A percentile compares a stretch with the other conserved stretches of the same genome.
These are phyloP conservation scores for Psilocybe tampanensis DNA, from an alignment of 768 basidiomycete genomes.

Conservation along the genomic window DNA sequence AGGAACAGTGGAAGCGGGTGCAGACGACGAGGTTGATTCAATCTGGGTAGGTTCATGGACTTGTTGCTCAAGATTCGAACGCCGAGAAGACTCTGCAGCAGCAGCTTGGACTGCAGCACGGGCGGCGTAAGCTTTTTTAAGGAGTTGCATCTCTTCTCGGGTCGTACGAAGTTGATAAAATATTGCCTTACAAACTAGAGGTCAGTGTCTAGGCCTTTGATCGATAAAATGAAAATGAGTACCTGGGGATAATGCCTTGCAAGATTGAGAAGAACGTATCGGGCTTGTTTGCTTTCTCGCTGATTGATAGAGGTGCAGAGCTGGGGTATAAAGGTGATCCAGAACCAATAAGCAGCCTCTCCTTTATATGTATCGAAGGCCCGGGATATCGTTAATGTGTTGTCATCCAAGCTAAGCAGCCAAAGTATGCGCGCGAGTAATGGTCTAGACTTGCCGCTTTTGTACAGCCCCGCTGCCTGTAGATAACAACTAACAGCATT, in stretches of 20 bases:
- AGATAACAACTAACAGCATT: constrained; percentile 97
- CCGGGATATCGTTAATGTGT: constrained; percentile 64
- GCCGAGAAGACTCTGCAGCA: constrained; percentile 29
- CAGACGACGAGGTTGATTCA: constrained; percentile 15
- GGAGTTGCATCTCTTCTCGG: constrained; percentile 45
- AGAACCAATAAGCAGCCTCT: constrained; percentile 97
- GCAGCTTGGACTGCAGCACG: constrained; percentile 35
- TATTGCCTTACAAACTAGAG: constrained; percentile 63
- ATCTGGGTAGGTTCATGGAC: constrained; percentile 21
- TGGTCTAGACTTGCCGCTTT: constrained; percentile 89
- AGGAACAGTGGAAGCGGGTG: constrained; percentile 12
- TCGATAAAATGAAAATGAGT: constrained; percentile 23
- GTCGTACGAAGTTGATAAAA: constrained; percentile 92
- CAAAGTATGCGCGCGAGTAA: constrained; percentile 93
- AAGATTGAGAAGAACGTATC: constrained; percentile 85
- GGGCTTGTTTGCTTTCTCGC: constrained; percentile 91
- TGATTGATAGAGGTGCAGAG: constrained; percentile 87
- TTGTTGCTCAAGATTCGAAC: constrained; percentile 30
- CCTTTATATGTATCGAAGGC: constrained; percentile 96
- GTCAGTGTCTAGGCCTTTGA: neutral
- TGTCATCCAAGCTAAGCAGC: constrained; percentile 93
- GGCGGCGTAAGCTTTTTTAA: constrained; percentile 41
- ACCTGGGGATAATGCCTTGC: constrained; percentile 94
- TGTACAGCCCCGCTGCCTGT: constrained; percentile 95
- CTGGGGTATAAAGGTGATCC: constrained; percentile 97